Percentiles rank a stretch among this genome's conserved stretches.
Evolutionary conservation across 73 alveolate species (phyloP).

Genomic region (Diophrys appendiculata): DNA sequence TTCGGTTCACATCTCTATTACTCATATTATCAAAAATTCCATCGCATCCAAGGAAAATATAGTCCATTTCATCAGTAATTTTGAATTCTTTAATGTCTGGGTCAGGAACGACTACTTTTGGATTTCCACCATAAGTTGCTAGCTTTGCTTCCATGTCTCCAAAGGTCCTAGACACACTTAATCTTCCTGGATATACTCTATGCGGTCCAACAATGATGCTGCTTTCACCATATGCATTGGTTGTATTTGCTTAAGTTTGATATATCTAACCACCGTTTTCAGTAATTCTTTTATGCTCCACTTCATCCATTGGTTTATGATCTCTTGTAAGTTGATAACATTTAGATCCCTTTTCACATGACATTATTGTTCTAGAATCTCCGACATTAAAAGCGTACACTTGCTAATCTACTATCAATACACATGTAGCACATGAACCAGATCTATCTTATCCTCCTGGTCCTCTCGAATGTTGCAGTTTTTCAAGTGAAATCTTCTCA

Average conservation of each 20-base stretch:
- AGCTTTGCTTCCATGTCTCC: constrained; percentile 87
- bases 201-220: constrained; percentile 68
- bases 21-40: constrained; percentile 3
- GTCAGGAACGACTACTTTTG: constrained; percentile 69
- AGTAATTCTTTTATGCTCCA: constrained; percentile 75
- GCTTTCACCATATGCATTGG: background rate
- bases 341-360: constrained; percentile 48
- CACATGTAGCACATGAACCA: constrained; percentile 83
- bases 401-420: constrained; percentile 53
- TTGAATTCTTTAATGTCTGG: constrained; percentile 50
- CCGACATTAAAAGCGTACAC: constrained; percentile 67
- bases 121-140: constrained; percentile 79
- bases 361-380: constrained; percentile 69
- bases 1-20: background rate
- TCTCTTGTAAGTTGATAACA: constrained; percentile 64
- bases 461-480: constrained; percentile 11
- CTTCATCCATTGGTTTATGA: constrained; percentile 87
- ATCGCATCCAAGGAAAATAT: background rate
- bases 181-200: constrained; percentile 86
- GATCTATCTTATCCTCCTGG: constrained; percentile 75
- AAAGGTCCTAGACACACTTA: constrained; percentile 78
- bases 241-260: background rate
- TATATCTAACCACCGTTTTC: constrained; percentile 76
- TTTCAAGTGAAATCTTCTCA: constrained; percentile 62
- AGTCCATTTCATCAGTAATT: background rate